Conservation (phyloP, 805 yeast species). For the Metschnikowia corniflorae region DNA sequence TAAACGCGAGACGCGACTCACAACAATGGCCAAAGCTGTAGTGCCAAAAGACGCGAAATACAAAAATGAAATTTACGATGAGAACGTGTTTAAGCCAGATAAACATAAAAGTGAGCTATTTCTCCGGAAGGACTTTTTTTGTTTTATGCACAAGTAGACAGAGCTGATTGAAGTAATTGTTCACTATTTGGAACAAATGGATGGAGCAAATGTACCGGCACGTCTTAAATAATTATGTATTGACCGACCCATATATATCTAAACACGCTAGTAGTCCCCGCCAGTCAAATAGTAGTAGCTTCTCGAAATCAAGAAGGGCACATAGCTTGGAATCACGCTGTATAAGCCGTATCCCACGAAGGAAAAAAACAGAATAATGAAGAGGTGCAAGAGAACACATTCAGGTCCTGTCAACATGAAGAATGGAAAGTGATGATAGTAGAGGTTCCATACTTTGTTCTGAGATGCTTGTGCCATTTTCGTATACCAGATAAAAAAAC, state of each 20-base stretch:
- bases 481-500: too few relatives aligned
- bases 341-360: constrained; percentile 19
- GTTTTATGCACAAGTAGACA: too few relatives aligned
- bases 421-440: constrained; percentile 46
- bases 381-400: constrained; percentile 24
- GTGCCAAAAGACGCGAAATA: too few relatives aligned
- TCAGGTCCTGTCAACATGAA: constrained; percentile 48
- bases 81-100: too few relatives aligned
- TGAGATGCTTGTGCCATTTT: constrained; percentile 5
- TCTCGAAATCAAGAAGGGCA: constrained; percentile 29
- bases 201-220: too few relatives aligned
- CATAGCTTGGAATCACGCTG: constrained; percentile 23
- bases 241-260: background rate
- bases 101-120: too few relatives aligned
- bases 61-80: too few relatives aligned
- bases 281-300: constrained; percentile 37
- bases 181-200: too few relatives aligned
- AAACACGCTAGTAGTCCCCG: constrained; percentile 14
- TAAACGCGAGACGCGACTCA: constrained; percentile 8
- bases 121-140: too few relatives aligned
- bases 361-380: constrained; percentile 15
- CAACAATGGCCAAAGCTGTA: too few relatives aligned
- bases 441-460: constrained; percentile 20
- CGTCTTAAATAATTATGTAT: too few relatives aligned
- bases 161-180: too few relatives aligned